Evolutionary conservation across 306 rosid species (phyloP), one percentile per base, ranked within the genome.

Genomic region (Sesbania bispinosa): DNA sequence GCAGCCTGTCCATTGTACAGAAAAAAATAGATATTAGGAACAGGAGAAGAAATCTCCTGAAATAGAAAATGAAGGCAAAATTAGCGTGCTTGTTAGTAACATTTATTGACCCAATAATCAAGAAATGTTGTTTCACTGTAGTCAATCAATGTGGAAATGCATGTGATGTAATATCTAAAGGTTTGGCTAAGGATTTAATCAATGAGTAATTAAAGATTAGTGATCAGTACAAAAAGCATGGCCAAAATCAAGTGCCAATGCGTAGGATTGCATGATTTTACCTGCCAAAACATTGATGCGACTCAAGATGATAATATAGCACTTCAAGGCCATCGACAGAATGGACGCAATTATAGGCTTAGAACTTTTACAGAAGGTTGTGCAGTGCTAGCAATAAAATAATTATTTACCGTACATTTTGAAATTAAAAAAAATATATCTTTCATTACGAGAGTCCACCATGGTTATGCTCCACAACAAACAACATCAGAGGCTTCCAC

Each of bases 1-100:
- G 99, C 99, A 14, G 92, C 96, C 97, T 94, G 86, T 64, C 82
- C 80, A 62, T 71, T 54, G 69, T 48, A 64, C 78, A 70, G 38
- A 59, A 16, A 38, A 72, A 21, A 73, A 63, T 46, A 65, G 33
- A 77, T 47, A 72, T 84, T 50, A 85, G 77, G 74, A 76, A 55
- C 73, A 70, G 23, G 51, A 54, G 5, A 68, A 57, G 35, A 58
- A 29, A 32, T 27, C 26, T 46, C 73, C 59, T 11, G 48, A 30
- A 62, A 47, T n/a, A 62, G 14, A 68, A 68, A 62, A 35, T 11
- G 20, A 41, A 45, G 50, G 47, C 13, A 38, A 53, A 73, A 69
- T 67, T 32, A 69, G 41, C 35, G 47, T 26, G 39, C 46, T 39
- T 50, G 69, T 55, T 46, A 38, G 61, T 9, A 61, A 59, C 43